These are phyloP conservation scores for Vitis hybrid DNA, from an alignment of 177 flowering plant species.

Conservation along the genomic window DNA sequence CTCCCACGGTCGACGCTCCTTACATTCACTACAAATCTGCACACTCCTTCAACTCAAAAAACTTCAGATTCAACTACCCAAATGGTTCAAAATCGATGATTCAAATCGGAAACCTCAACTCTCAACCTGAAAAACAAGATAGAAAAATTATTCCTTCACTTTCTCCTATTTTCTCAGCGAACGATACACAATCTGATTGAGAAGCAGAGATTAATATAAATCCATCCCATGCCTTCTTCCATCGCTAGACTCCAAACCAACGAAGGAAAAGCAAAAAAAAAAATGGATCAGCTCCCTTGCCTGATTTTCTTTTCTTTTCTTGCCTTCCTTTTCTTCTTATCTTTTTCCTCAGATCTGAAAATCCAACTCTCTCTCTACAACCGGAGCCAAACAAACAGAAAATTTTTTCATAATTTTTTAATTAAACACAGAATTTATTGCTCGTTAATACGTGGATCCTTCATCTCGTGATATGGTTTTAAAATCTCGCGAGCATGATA, in stretches of 20 bases:
- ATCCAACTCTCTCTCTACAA: slow-evolving; percentile 9
- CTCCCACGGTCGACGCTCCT: too few relatives aligned
- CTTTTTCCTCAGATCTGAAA: slow-evolving; percentile 6
- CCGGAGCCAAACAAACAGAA: slow-evolving; percentile 16
- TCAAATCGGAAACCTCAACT: too few relatives aligned
- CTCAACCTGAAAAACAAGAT: too few relatives aligned
- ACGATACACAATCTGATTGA: too few relatives aligned
- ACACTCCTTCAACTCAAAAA: too few relatives aligned
- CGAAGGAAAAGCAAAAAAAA: neutral
- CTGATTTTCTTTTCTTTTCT: neutral
- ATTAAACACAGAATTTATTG: neutral
- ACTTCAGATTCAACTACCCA: too few relatives aligned
- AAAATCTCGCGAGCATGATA: slow-evolving; percentile 14
- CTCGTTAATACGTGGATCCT: neutral
- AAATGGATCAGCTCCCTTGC: neutral
- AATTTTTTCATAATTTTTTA: neutral
- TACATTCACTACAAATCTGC: too few relatives aligned
- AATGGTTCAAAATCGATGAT: too few relatives aligned
- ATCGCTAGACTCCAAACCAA: slow-evolving; percentile 14
- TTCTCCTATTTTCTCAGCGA: too few relatives aligned
- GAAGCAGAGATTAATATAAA: too few relatives aligned
- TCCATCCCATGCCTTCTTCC: too few relatives aligned
- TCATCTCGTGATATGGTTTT: neutral
- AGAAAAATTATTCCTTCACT: too few relatives aligned
- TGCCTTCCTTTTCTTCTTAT: neutral